Conservation (phyloP, 352 stramenopile genomes). For the Globisporangium recalcitrans region DNA sequence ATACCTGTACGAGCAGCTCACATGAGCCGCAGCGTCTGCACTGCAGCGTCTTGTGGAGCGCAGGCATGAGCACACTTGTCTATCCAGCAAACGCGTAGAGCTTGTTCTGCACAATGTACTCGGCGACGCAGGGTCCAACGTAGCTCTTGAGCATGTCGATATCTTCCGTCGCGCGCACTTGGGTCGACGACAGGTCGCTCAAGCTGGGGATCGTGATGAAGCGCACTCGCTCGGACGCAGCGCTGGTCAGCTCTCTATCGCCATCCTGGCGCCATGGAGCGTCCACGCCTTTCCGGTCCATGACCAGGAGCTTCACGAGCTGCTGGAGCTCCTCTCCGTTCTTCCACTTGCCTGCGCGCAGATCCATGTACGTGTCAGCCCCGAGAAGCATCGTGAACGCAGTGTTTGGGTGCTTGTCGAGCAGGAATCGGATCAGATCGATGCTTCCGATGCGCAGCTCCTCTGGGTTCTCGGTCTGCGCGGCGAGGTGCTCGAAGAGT, state of each 20-base stretch:
- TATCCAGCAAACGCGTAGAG: constrained; percentile 62
- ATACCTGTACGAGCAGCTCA: neutral
- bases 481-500: constrained; percentile 44
- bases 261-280: constrained; percentile 25
- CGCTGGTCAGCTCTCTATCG: neutral
- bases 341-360: constrained; percentile 86
- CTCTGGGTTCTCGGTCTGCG: constrained; percentile 19
- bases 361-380: constrained; percentile 79
- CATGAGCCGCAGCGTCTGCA: neutral
- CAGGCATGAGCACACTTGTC: neutral
- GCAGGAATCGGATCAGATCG: constrained; percentile 61
- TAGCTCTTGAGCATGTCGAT: constrained; percentile 30
- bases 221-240: constrained; percentile 23
- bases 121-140: constrained; percentile 53
- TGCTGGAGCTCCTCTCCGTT: constrained; percentile 64
- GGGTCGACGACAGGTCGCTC: constrained; percentile 75
- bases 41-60: too few relatives aligned
- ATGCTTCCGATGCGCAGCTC: constrained; percentile 64
- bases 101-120: constrained; percentile 71
- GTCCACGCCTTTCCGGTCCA: constrained; percentile 57
- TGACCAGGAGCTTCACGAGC: constrained; percentile 63
- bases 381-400: constrained; percentile 76
- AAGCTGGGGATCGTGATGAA: constrained; percentile 56
- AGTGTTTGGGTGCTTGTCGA: constrained; percentile 34
- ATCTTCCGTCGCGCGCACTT: constrained; percentile 36